Base-by-base conservation (phyloP, 2,329 filamentous ascomycete species). In the Cadophora malorum region DNA sequence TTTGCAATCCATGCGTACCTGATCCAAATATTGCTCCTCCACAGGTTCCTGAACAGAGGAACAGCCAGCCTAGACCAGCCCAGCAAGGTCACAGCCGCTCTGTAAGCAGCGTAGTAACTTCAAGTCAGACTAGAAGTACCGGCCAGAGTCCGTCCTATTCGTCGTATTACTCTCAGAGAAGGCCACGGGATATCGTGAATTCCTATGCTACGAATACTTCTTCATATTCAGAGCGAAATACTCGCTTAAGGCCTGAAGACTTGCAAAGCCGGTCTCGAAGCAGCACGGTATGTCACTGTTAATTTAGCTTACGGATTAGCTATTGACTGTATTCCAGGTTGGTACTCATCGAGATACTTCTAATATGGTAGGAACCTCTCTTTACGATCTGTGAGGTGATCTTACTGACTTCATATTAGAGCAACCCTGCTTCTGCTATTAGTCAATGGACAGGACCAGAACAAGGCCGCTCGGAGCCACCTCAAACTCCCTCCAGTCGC, bases 1-100 rank as follows among this genome's bases (percentile, higher is more conserved):
- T 92, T 10, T 92, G 90, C 80, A 91, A 91, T 74, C 90, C 90
- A 14, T 92, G 90, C 76, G 90, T 92, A 12, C 90, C 90, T 45
- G 89, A 91, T 79, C 90, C 88, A 21, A 89, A 90, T 70, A 84
- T 85, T 45, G 83, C 84, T 65, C 86, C 86, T 55, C 85, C 85
- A 56, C 76, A 77, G 64, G 70, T 67, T 21, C 52, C 71, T 4
- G 45, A 62, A 33, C 58, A 47, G 66, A 21, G 65, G 38, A 64
- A 65, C 53, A 60, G 47, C 31, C 61, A 60, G 47, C 65, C 59
- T 64, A 64, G 58, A 38, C 45, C 47, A 23, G 41, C 68, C 35
- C 56, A 65, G 5, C 61, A 61, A 21, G 35, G 64, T 21, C 72
- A 74, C 33, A 67, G 56, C 31, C 70, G 72, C 45, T 71, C 72